Conservation (phyloP, 1,139 yeast genomes). For the Diutina siamensis region DNA sequence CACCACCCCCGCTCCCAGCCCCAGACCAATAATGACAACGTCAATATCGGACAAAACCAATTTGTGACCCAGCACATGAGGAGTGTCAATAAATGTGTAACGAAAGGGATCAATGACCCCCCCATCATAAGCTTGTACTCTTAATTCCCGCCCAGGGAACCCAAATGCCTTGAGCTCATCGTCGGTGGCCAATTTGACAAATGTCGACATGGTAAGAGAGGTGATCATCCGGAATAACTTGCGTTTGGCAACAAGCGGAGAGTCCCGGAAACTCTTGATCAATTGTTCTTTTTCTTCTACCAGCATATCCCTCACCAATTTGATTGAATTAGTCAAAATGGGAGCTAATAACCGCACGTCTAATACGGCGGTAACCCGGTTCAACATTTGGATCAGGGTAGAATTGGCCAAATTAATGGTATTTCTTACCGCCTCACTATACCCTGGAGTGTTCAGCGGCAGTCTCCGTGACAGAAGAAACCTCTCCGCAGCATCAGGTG, state of each 20-base stretch:
- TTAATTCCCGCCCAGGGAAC: slow-evolving; percentile 22
- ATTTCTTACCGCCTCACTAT: slow-evolving; percentile 13
- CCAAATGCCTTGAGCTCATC: slow-evolving; percentile 25
- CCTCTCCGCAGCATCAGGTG: slow-evolving; percentile 21
- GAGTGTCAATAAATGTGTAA: slow-evolving; percentile 24
- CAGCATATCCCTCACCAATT: slow-evolving; percentile 27
- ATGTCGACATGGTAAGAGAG: slow-evolving; percentile 17
- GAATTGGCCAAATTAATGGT: slow-evolving; percentile 12
- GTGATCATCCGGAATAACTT: slow-evolving; percentile 19
- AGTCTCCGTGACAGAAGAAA: slow-evolving; percentile 18
- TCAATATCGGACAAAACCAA: slow-evolving; percentile 25
- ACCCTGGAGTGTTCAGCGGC: slow-evolving; percentile 23
- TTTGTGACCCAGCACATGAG: slow-evolving; percentile 19
- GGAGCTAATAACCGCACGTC: slow-evolving; percentile 26
- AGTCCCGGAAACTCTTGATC: slow-evolving; percentile 27
- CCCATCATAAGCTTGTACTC: slow-evolving; percentile 20
- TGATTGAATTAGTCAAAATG: slow-evolving; percentile 23
- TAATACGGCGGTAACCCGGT: slow-evolving; percentile 18
- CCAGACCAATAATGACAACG: slow-evolving; percentile 44
- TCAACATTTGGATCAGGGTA: slow-evolving; percentile 15
- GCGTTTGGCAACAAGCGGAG: slow-evolving; percentile 21
- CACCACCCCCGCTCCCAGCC: slow-evolving; percentile 48
- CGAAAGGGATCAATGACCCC: slow-evolving; percentile 17
- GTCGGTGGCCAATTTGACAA: slow-evolving; percentile 18
- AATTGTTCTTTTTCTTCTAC: slow-evolving; percentile 19